phyloP scores from a whole-genome alignment of 1,139 yeast genomes.

The Tardiomyces blankii region DNA sequence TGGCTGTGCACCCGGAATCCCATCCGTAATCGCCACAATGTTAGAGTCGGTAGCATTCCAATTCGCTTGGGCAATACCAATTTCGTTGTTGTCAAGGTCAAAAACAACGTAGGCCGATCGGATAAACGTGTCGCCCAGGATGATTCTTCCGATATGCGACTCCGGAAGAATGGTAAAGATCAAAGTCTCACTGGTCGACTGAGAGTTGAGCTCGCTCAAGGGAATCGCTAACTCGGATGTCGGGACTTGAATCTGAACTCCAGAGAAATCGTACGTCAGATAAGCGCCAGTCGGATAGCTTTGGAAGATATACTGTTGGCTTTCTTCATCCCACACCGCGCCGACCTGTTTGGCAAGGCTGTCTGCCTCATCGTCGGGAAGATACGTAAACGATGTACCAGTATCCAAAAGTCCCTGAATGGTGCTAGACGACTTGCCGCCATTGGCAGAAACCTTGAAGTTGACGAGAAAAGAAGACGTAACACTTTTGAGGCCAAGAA shows the following conservation, averaged over 20 bases:
- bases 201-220: slow-evolving; percentile 17
- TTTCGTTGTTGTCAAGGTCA: slow-evolving; percentile 51
- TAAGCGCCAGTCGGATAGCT: not conserved
- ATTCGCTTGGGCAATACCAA: slow-evolving; percentile 54
- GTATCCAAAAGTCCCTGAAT: slow-evolving; percentile 22
- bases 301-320: not conserved
- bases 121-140: slow-evolving; percentile 67
- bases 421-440: slow-evolving; percentile 1
- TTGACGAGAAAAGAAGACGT: not conserved
- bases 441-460: slow-evolving; percentile 2
- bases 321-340: not conserved
- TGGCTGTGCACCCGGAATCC: slow-evolving; percentile 16
- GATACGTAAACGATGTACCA: slow-evolving; percentile 26
- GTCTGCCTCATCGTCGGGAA: slow-evolving; percentile 11
- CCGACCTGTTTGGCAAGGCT: not conserved
- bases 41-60: slow-evolving; percentile 9
- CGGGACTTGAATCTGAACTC: slow-evolving; percentile 33
- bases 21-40: slow-evolving; percentile 14
- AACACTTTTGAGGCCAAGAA: not conserved
- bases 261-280: slow-evolving; percentile 31
- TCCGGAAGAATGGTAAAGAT: slow-evolving; percentile 9
- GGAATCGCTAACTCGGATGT: slow-evolving; percentile 23
- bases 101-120: slow-evolving; percentile 65
- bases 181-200: not conserved
- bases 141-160: slow-evolving; percentile 10